phyloP scores from a whole-genome alignment of 2,329 filamentous ascomycete genomes.

The Dactylella cylindrospora region DNA sequence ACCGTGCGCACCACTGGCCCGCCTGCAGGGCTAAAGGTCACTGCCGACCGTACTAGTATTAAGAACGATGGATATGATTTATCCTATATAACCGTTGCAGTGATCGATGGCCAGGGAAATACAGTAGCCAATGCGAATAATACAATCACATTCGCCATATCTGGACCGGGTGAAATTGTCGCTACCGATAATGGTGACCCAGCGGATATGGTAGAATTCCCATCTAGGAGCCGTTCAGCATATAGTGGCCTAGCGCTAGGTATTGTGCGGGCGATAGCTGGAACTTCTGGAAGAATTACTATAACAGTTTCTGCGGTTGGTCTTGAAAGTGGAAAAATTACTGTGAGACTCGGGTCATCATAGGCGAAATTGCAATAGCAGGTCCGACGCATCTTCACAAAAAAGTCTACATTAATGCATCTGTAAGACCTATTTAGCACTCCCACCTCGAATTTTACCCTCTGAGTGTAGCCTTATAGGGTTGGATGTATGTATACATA shows the following conservation, averaged over 20 bases:
- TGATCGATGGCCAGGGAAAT: conserved; percentile 55
- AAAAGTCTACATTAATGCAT: too few species aligned
- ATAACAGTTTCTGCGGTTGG: conserved; percentile 46
- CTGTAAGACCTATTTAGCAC: too few species aligned
- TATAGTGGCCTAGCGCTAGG: conserved; percentile 54
- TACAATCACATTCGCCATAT: conserved; percentile 55
- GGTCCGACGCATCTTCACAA: too few species aligned
- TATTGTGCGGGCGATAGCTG: conserved; percentile 51
- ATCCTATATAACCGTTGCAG: conserved; percentile 55
- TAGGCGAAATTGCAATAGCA: too few species aligned
- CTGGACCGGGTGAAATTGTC: conserved; percentile 56
- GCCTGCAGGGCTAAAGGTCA: conserved; percentile 53
- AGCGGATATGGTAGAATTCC: conserved; percentile 55
- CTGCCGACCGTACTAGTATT: conserved; percentile 54
- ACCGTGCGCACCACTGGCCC: conserved; percentile 54
- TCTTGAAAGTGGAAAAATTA: conserved; percentile 40
- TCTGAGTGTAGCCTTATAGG: too few species aligned
- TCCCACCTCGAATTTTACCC: too few species aligned
- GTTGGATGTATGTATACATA: too few species aligned
- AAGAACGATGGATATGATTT: conserved; percentile 55
- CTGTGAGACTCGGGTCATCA: conserved; percentile 4
- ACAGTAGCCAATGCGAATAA: conserved; percentile 55
- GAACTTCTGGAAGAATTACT: conserved; percentile 47
- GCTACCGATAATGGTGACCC: conserved; percentile 60
- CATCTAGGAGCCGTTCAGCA: conserved; percentile 53